Evolutionary conservation across 1,284 basidiomycete species (phyloP).

Genomic region (Sutorius eximius): DNA sequence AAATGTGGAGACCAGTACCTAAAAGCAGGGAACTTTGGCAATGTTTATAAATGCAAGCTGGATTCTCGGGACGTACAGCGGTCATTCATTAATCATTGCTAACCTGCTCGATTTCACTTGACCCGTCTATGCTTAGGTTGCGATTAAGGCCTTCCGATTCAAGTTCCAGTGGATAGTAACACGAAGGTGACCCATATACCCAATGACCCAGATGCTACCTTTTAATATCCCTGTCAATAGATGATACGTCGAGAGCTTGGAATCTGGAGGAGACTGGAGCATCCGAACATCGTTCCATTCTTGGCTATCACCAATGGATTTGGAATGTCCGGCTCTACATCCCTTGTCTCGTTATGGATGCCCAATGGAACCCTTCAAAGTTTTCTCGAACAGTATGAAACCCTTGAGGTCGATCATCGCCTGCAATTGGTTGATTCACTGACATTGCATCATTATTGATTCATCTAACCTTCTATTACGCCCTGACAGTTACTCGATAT

Average conservation of each 20-base stretch:
- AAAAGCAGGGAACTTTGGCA: constrained; percentile 2
- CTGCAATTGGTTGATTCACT: constrained; percentile 5
- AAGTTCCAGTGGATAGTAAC: background rate
- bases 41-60: background rate
- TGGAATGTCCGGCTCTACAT: background rate
- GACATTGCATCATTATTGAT: background rate
- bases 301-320: constrained; percentile 7
- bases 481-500: background rate
- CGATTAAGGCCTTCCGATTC: constrained; percentile 10
- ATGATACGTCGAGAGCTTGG: constrained; percentile 8
- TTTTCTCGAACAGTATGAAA: background rate
- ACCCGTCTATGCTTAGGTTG: constrained; percentile 4
- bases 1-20: background rate
- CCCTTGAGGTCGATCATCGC: background rate
- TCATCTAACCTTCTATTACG: background rate
- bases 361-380: constrained; percentile 6
- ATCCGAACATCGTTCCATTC: constrained; percentile 13
- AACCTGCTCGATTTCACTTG: background rate
- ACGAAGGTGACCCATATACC: background rate
- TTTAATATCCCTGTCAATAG: background rate
- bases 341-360: constrained; percentile 18
- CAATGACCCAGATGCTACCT: background rate
- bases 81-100: no score
- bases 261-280: constrained; percentile 6
- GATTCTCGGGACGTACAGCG: background rate